Evolutionary conservation across 345 rosid species (phyloP), one percentile per base, ranked within the genome.

Genomic region (Melaleuca quinquenervia): DNA sequence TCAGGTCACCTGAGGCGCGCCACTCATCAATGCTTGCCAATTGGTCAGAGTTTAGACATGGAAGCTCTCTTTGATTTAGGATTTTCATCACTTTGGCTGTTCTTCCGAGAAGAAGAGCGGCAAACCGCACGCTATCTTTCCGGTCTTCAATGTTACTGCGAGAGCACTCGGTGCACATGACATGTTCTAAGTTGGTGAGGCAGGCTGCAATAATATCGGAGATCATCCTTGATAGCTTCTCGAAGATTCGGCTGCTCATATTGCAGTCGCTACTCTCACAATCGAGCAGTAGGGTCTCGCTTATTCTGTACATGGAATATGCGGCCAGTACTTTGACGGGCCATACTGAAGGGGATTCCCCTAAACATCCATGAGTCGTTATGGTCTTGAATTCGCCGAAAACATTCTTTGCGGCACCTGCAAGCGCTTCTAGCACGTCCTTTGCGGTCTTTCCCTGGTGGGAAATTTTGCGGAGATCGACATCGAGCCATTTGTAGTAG

Each of bases 191-290:
- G 89, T 96, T 96, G 52, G 96, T 92, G 84, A 97, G 95, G 88
- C 98, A 97, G 58, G 98, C 98, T 27, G 91, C 91, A 15, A 95
- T 62, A 50, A 95, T 92, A 89, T 96, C 97, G 6, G 97, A 95
- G 87, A 92, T 91, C 91, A 87, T 91, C 87, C 44, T 87, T 85
- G 24, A 94, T 82, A 51, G 64, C 76, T 64, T 89, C 85, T 88
- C 93, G 45, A 95, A 91, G 58, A 95, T 62, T 54, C 82, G 90
- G 49, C 91, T 90, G 15, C 84, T 86, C 49, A 53, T 89, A 84
- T 87, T 88, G 49, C 87, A 78, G 86, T 88, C 83, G 55, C 88
- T 18, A 5, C 36, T 62, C 80, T n/a, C 84, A 85, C 88, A 85
- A 15, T 84, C 85, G 16, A 88, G 91, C 85, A 96, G 88, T 82